A percentile compares a stretch with the other conserved stretches of the same genome.
These are phyloP conservation scores for Ceratobasidium sp. DNA, from an alignment of 1,284 basidiomycete species.

Conservation along the genomic window DNA sequence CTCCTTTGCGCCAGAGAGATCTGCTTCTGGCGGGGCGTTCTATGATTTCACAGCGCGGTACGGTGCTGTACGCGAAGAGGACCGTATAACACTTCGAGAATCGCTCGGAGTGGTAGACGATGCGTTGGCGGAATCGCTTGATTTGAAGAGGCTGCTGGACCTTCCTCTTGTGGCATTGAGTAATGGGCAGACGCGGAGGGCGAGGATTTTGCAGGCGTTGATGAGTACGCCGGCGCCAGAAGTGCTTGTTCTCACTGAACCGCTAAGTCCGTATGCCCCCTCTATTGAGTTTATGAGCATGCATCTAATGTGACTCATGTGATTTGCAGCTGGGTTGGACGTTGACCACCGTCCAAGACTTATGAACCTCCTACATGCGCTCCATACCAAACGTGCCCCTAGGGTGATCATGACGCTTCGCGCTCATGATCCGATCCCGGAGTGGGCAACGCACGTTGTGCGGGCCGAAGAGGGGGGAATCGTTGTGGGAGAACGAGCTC, in stretches of 20 bases:
- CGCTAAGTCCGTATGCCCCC: constrained; percentile 70
- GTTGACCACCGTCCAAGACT: constrained; percentile 70
- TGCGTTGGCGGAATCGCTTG: constrained; percentile 67
- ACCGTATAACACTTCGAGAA: constrained; percentile 77
- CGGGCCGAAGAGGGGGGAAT: constrained; percentile 68
- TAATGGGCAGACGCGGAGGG: constrained; percentile 92
- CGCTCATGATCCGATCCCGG: constrained; percentile 83
- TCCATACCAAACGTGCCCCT: constrained; percentile 68
- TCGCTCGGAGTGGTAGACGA: constrained; percentile 65
- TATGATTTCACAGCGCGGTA: constrained; percentile 93
- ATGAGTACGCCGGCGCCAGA: constrained; percentile 69
- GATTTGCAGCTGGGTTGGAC: constrained; percentile 78
- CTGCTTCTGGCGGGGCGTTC: constrained; percentile 76
- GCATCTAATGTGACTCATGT: not conserved
- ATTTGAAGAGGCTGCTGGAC: constrained; percentile 75
- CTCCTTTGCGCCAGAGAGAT: constrained; percentile 76
- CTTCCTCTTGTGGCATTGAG: constrained; percentile 86
- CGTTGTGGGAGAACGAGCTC: constrained; percentile 62
- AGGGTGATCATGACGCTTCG: constrained; percentile 85
- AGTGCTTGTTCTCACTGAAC: constrained; percentile 87
- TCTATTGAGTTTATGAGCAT: constrained; percentile 47
- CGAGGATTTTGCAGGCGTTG: constrained; percentile 85
- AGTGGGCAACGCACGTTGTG: constrained; percentile 84
- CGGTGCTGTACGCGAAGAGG: constrained; percentile 86
- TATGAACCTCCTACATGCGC: constrained; percentile 67